Conservation (phyloP, 139 green algal species). For the Diplosphaera chodatii region DNA sequence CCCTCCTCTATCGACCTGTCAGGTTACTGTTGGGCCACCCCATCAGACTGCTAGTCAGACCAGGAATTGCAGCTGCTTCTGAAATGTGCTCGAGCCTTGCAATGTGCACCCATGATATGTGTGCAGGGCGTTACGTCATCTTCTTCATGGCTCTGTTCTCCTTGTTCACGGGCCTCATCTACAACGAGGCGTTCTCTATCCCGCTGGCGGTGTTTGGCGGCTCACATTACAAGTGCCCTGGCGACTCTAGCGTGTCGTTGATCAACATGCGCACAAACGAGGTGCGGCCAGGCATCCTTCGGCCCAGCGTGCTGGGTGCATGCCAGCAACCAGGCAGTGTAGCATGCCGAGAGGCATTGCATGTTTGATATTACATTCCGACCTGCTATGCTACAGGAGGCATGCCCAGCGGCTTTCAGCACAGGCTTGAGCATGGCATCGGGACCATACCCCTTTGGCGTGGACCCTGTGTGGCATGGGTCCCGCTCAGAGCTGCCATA, state of each 20-base stretch:
- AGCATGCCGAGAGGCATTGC: too few relatives aligned
- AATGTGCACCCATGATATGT: too few relatives aligned
- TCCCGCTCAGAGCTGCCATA: conserved; percentile 92
- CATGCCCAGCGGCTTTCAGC: conserved; percentile 36
- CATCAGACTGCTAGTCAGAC: too few relatives aligned
- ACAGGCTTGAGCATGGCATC: conserved; percentile 33
- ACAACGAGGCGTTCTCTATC: conserved; percentile 99
- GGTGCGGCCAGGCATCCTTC: too few relatives aligned
- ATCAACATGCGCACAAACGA: not conserved
- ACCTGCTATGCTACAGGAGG: too few relatives aligned
- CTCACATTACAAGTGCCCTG: conserved; percentile 35
- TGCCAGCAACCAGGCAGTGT: too few relatives aligned
- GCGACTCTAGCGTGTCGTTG: not conserved
- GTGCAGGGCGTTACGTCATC: conserved; percentile 91
- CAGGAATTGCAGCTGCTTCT: too few relatives aligned
- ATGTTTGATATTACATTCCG: too few relatives aligned
- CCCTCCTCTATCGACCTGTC: too few relatives aligned
- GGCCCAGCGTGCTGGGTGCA: too few relatives aligned
- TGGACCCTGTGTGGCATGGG: conserved; percentile 95
- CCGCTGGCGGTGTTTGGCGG: conserved; percentile 79
- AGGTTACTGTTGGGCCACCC: too few relatives aligned
- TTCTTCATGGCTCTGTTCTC: conserved; percentile 96
- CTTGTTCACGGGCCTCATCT: conserved; percentile 91
- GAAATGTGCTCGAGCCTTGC: too few relatives aligned
- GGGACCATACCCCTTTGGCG: conserved; percentile 75